Evolutionary conservation across 192 early-diverging fungal species (phyloP), one percentile per base, ranked within the genome.

Genomic region (Podila epicladia): DNA sequence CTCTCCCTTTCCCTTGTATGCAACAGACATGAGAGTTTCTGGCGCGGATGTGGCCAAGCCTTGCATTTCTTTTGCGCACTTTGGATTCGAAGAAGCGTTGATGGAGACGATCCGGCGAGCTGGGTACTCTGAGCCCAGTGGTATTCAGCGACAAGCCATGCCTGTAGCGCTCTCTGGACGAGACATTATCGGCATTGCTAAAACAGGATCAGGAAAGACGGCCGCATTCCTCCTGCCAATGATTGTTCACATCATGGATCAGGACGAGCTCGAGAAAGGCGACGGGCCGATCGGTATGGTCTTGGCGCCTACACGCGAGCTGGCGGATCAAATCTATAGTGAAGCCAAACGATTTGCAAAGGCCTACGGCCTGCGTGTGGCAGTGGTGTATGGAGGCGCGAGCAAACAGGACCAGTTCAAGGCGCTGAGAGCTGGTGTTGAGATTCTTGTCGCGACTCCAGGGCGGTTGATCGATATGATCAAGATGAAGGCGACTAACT

Each of bases 401-500:
- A 89, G 92, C 31, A 95, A 95, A 76, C 86, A 86, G 69, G 92
- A 95, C 8, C 95, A 97, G 75, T 95, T 95, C 75, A 93, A 94
- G 72, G 91, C 92, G 26, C 83, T 97, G 6, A 89, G 92, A 17
- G 74, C 82, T 7, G 92, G 93, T 17, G 84, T 91, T 28, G 94
- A 95, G 61, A 94, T 97, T 64, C 65, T 97, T 19, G 91, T 97
- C 1, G 93, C 92, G 5, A 95, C 95, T 0, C 95, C 95, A 2
- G 95, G 95, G 32, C 85, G 95, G 45, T 82, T 97, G 59, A 95
- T 97, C 82, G 95, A 97, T 67, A 87, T 97, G 85, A 85, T 97
- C 50, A 93, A 93, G 74, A 95, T 95, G 87, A 95, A 95, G 70
- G 95, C 94, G 6, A 94, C 93, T 9, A 93, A 93, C 66, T 88